A percentile compares a stretch with the other conserved stretches of the same genome.
Evolutionary conservation across 768 basidiomycete species (phyloP).

Genomic region (Suillus subaureus): DNA sequence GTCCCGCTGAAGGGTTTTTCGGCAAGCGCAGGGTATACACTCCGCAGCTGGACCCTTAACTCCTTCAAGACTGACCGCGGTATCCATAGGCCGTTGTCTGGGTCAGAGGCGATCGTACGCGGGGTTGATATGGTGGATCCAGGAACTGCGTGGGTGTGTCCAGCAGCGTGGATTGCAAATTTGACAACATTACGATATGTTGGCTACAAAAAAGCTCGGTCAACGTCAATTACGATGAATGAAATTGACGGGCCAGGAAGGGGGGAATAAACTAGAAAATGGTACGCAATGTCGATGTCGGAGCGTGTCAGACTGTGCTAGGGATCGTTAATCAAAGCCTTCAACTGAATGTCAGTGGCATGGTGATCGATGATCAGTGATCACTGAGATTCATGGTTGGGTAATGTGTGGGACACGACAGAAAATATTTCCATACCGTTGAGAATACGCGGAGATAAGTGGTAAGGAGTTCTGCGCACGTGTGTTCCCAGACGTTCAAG

Average conservation of each 20-base stretch:
- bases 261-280: no score
- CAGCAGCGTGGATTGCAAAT: conserved; percentile 73
- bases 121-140: conserved; percentile 63
- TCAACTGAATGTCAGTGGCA: not conserved
- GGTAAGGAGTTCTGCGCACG: not conserved
- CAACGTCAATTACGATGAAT: no score
- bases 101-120: conserved; percentile 68
- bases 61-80: conserved; percentile 54
- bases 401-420: not conserved
- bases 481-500: not conserved
- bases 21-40: conserved; percentile 78
- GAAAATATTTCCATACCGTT: not conserved
- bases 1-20: conserved; percentile 71
- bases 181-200: conserved; percentile 73
- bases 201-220: conserved; percentile 48
- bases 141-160: conserved; percentile 53
- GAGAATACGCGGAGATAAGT: not conserved
- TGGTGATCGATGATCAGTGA: not conserved
- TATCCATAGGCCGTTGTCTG: conserved; percentile 61
- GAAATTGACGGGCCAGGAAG: not conserved
- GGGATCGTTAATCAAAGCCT: not conserved
- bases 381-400: not conserved
- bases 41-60: conserved; percentile 53
- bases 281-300: no score
- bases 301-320: not conserved